These are phyloP conservation scores for Ceratobasidium sp. DNA, from an alignment of 1,284 basidiomycete species.

Conservation along the genomic window DNA sequence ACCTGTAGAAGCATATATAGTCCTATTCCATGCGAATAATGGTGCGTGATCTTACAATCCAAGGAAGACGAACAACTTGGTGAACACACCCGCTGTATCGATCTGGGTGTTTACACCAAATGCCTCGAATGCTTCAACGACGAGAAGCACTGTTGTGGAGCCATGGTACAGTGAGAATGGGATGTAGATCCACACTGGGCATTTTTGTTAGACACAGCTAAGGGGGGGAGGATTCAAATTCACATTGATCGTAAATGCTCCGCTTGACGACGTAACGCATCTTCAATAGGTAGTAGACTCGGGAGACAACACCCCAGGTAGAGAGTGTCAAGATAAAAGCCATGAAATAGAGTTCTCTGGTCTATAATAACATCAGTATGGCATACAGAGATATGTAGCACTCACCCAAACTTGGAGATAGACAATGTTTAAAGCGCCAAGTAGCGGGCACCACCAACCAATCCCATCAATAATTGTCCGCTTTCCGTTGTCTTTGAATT, in stretches of 20 bases:
- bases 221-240: no score
- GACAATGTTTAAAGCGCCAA: constrained; percentile 81
- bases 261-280: constrained; percentile 63
- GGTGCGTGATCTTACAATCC: constrained; percentile 73
- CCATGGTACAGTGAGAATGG: constrained; percentile 95
- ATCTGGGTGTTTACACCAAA: constrained; percentile 79
- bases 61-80: constrained; percentile 93
- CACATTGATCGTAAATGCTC: no score
- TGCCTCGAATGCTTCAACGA: constrained; percentile 88
- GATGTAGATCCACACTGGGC: constrained; percentile 70
- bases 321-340: constrained; percentile 87
- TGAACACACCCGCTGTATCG: constrained; percentile 82
- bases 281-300: constrained; percentile 93
- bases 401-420: constrained; percentile 82
- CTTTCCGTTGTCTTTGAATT: constrained; percentile 85
- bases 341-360: constrained; percentile 67
- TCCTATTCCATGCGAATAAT: no score
- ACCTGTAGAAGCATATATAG: constrained; percentile 56
- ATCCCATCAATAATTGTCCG: constrained; percentile 74
- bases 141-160: constrained; percentile 89
- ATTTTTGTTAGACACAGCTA: no score
- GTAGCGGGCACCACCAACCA: constrained; percentile 85
- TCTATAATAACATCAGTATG: no score
- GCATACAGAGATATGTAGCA: no score
- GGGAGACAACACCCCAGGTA: constrained; percentile 80